phyloP scores from a whole-genome alignment of 495 filamentous ascomycete species.

The Penicillium dipodomyicola region DNA sequence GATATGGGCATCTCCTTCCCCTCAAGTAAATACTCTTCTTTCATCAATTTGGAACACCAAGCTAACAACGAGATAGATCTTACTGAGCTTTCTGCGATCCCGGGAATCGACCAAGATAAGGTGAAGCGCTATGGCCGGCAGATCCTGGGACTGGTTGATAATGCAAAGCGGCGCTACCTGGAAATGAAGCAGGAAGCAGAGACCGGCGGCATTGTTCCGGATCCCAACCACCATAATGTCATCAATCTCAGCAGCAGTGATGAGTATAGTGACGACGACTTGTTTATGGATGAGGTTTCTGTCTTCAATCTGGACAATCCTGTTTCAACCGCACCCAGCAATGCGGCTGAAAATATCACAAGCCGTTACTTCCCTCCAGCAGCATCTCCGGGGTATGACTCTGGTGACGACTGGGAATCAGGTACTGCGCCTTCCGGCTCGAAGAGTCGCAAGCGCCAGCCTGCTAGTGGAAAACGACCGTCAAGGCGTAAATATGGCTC shows the following conservation, averaged over 20 bases:
- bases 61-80: constrained; percentile 26
- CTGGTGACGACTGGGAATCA: constrained; percentile 25
- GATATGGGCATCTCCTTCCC: constrained; percentile 82
- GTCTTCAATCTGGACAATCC: constrained; percentile 37
- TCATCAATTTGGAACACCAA: background rate
- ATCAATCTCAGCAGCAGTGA: constrained; percentile 67
- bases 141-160: constrained; percentile 63
- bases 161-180: constrained; percentile 55
- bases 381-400: constrained; percentile 24
- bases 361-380: constrained; percentile 50
- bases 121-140: constrained; percentile 65
- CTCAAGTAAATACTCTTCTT: constrained; percentile 41
- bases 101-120: constrained; percentile 66
- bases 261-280: constrained; percentile 53
- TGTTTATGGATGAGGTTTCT: constrained; percentile 39
- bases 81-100: constrained; percentile 63
- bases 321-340: constrained; percentile 9
- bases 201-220: constrained; percentile 47
- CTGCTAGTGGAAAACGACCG: constrained; percentile 25
- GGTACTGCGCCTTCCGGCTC: constrained; percentile 22
- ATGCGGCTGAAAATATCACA: constrained; percentile 21
- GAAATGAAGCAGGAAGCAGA: constrained; percentile 54
- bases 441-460: constrained; percentile 31
- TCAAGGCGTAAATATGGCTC: constrained; percentile 30
- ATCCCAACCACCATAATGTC: constrained; percentile 61